phyloP scores from a whole-genome alignment of 1,139 yeast genomes.

The Scheffersomyces insectosa region DNA sequence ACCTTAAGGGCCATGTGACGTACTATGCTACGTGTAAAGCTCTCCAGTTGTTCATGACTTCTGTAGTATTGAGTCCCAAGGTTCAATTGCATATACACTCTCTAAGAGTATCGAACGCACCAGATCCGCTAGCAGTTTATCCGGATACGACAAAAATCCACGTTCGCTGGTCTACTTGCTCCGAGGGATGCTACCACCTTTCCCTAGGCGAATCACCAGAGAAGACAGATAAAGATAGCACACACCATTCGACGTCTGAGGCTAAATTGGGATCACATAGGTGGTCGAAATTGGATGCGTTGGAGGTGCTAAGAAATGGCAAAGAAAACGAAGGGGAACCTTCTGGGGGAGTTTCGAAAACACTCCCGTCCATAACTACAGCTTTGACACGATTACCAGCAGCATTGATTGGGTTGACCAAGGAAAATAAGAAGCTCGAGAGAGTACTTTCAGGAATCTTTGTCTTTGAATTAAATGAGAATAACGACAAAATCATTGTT shows the following conservation, averaged over 20 bases:
- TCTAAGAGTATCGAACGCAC: slow-evolving; percentile 25
- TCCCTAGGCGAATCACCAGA: slow-evolving; percentile 11
- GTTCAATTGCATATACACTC: slow-evolving; percentile 53
- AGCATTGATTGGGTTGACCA: slow-evolving; percentile 34
- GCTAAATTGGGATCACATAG: slow-evolving; percentile 40
- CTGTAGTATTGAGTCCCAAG: slow-evolving; percentile 52
- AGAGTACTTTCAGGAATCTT: slow-evolving; percentile 68
- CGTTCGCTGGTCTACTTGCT: slow-evolving; percentile 65
- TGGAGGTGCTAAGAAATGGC: slow-evolving; percentile 16
- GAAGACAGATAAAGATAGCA: background rate
- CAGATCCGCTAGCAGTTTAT: slow-evolving; percentile 34
- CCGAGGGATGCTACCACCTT: slow-evolving; percentile 51
- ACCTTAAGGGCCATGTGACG: slow-evolving; percentile 58
- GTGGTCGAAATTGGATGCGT: slow-evolving; percentile 39
- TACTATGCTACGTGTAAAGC: slow-evolving; percentile 58
- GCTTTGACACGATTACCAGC: slow-evolving; percentile 28
- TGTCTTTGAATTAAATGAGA: slow-evolving; percentile 67
- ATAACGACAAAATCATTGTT: slow-evolving; percentile 59
- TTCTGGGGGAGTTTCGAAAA: slow-evolving; percentile 5
- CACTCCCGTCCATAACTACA: slow-evolving; percentile 23
- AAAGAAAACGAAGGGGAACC: slow-evolving; percentile 3
- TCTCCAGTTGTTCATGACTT: slow-evolving; percentile 53
- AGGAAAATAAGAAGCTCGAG: slow-evolving; percentile 38
- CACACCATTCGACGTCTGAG: slow-evolving; percentile 33
- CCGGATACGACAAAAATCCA: slow-evolving; percentile 52